phyloP scores from a whole-genome alignment of 2,329 filamentous ascomycete genomes.

The Pseudonectria buxi region DNA sequence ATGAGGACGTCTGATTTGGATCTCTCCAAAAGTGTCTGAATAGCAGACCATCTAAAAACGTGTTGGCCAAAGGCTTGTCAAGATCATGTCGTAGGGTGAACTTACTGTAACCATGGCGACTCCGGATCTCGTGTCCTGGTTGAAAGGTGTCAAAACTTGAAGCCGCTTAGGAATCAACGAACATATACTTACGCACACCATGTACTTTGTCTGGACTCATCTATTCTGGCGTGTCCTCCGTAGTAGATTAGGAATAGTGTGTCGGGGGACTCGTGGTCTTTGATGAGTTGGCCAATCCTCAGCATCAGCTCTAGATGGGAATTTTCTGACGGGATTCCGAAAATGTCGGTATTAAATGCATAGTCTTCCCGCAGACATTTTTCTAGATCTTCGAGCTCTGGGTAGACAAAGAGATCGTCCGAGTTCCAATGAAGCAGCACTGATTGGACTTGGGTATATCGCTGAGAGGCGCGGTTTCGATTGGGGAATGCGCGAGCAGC shows the following conservation, averaged over 20 bases:
- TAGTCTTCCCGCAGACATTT: slow-evolving; percentile 49
- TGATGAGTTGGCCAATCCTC: slow-evolving; percentile 49
- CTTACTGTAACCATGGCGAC: slow-evolving; percentile 50
- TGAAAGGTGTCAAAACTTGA: slow-evolving; percentile 4
- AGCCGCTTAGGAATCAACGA: neutral
- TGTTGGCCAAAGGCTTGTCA: neutral
- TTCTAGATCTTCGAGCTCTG: slow-evolving; percentile 50
- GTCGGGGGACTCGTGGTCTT: slow-evolving; percentile 47
- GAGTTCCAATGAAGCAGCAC: slow-evolving; percentile 51
- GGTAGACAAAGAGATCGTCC: slow-evolving; percentile 52
- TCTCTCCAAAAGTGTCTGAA: slow-evolving; percentile 51
- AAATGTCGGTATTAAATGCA: slow-evolving; percentile 50
- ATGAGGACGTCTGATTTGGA: slow-evolving; percentile 53
- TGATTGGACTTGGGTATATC: slow-evolving; percentile 49
- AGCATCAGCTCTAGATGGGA: slow-evolving; percentile 53
- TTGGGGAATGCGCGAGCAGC: slow-evolving; percentile 51
- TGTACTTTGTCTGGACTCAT: slow-evolving; percentile 52
- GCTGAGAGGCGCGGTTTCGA: slow-evolving; percentile 42
- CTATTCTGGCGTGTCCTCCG: slow-evolving; percentile 53
- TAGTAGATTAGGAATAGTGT: slow-evolving; percentile 54
- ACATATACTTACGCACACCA: slow-evolving; percentile 48
- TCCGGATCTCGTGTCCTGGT: slow-evolving; percentile 41
- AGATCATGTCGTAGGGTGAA: slow-evolving; percentile 1
- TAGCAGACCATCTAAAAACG: slow-evolving; percentile 47
- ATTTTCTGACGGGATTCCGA: slow-evolving; percentile 52